phyloP scores from a whole-genome alignment of 1,284 basidiomycete genomes.

The Cryptococcus maquisensis region DNA sequence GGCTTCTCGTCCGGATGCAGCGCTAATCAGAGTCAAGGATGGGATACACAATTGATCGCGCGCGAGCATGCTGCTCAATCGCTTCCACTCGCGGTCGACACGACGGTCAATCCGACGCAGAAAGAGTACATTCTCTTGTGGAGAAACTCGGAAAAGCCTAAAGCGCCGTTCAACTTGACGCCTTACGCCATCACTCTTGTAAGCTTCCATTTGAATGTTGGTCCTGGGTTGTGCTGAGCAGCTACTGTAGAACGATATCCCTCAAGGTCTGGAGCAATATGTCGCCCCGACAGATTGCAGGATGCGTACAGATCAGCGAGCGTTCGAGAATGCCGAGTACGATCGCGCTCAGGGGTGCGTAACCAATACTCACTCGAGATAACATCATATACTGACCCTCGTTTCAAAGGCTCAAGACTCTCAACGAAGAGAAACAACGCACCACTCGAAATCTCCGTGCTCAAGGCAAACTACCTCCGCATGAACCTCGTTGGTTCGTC shows the following conservation, averaged over 20 bases:
- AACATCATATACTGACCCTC: too few relatives aligned
- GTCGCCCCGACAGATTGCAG: conserved; percentile 91
- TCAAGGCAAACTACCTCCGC: conserved; percentile 65
- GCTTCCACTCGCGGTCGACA: conserved; percentile 55
- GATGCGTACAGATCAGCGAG: conserved; percentile 85
- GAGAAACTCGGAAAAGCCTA: conserved; percentile 84
- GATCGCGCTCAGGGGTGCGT: conserved; percentile 72
- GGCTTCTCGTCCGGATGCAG: neutral
- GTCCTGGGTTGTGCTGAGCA: neutral
- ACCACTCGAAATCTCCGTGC: conserved; percentile 71
- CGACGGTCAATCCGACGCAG: conserved; percentile 30
- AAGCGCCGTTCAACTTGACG: conserved; percentile 87
- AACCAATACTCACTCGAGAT: neutral
- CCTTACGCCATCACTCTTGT: conserved; percentile 84
- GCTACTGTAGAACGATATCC: conserved; percentile 45
- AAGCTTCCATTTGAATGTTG: conserved; percentile 5
- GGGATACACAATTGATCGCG: conserved; percentile 92
- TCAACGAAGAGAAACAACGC: conserved; percentile 85
- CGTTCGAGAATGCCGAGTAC: conserved; percentile 90
- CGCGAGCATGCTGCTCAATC: conserved; percentile 65
- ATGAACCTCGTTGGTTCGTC: conserved; percentile 78
- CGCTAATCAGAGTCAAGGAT: conserved; percentile 51
- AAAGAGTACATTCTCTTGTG: conserved; percentile 59
- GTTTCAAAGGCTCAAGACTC: conserved; percentile 59
- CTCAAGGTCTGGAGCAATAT: conserved; percentile 60